phyloP scores from a whole-genome alignment of 805 yeast genomes.

The Sugiyamaella chiloensis region DNA sequence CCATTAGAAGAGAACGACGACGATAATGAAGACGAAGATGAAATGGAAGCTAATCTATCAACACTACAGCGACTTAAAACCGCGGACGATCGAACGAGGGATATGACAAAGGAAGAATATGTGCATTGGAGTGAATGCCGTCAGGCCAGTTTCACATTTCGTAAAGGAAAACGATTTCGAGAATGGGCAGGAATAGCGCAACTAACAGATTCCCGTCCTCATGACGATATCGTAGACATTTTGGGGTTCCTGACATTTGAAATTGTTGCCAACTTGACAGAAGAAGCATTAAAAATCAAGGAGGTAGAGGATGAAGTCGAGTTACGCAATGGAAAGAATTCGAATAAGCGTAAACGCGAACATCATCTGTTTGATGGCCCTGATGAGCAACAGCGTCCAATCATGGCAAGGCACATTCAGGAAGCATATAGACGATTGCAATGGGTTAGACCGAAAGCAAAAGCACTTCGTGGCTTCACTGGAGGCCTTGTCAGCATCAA shows the following conservation, averaged over 20 bases:
- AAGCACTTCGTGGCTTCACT: constrained; percentile 64
- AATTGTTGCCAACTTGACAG: constrained; percentile 91
- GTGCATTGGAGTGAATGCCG: constrained; percentile 99
- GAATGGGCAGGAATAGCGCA: constrained; percentile 93
- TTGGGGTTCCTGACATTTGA: constrained; percentile 94
- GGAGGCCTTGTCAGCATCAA: constrained; percentile 60
- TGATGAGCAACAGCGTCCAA: constrained; percentile 75
- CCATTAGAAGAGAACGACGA: constrained; percentile 68
- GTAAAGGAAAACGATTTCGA: constrained; percentile 89
- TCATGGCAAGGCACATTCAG: constrained; percentile 73
- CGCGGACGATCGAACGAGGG: constrained; percentile 89
- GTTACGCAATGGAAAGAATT: constrained; percentile 35
- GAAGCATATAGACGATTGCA: constrained; percentile 89
- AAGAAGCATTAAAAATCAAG: constrained; percentile 81
- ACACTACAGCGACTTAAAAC: constrained; percentile 83
- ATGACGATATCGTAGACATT: constrained; percentile 95
- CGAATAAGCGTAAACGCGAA: constrained; percentile 47
- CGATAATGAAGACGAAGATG: constrained; percentile 78
- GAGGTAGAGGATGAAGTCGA: constrained; percentile 56
- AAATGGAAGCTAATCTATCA: constrained; percentile 81
- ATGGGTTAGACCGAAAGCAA: constrained; percentile 50
- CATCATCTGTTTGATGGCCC: constrained; percentile 79
- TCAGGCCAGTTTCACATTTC: constrained; percentile 93
- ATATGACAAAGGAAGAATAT: constrained; percentile 95
- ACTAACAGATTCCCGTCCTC: constrained; percentile 84